phyloP scores from a whole-genome alignment of 176 grass and related monocot genomes.

The Oryza punctata region DNA sequence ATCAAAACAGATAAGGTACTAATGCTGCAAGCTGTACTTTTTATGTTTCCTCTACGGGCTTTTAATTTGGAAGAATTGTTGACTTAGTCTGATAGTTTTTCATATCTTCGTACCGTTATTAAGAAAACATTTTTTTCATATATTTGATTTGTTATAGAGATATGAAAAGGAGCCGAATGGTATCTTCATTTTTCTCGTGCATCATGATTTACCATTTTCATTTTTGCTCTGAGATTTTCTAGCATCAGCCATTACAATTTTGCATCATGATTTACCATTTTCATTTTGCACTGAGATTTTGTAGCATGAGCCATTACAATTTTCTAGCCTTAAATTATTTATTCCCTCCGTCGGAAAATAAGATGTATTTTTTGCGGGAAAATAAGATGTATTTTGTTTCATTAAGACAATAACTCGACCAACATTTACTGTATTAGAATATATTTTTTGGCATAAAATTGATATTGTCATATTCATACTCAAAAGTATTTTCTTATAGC shows the following conservation, averaged over 20 bases:
- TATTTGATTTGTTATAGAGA: background rate
- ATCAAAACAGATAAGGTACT: background rate
- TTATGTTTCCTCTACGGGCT: background rate
- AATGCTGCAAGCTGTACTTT: slow-evolving; percentile 17
- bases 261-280: background rate
- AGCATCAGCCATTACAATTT: background rate
- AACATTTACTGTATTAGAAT: no score
- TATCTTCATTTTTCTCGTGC: background rate
- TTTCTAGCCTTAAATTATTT: background rate
- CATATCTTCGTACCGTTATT: background rate
- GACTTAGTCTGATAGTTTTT: background rate
- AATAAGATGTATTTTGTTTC: no score
- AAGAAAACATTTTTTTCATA: background rate
- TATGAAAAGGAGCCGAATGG: background rate
- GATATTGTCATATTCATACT: no score
- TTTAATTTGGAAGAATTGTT: background rate
- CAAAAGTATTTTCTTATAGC: no score
- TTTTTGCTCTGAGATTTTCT: background rate
- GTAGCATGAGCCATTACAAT: background rate
- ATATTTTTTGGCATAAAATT: no score
- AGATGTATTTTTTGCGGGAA: no score
- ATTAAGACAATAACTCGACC: no score
- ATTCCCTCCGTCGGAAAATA: background rate
- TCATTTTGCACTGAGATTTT: background rate
- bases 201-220: background rate